phyloP scores from a whole-genome alignment of 805 yeast species.

The Candida sonorensis region DNA sequence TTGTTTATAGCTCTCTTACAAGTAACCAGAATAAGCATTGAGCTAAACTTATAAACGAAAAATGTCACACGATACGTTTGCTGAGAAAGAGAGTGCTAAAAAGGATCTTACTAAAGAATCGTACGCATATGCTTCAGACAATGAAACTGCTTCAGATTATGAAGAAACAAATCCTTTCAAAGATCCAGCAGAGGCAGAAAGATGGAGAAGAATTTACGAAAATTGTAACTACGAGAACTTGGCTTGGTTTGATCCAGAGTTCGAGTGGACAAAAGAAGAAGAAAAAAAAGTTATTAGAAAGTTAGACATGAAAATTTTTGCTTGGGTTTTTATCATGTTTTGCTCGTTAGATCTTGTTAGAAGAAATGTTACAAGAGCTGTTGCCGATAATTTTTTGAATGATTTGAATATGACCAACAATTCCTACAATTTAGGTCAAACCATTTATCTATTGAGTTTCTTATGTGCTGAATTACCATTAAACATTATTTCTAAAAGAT shows the following conservation, averaged over 20 bases:
- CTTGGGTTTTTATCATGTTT: constrained; percentile 35
- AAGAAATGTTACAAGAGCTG: constrained; percentile 37
- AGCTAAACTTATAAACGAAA: too few species aligned
- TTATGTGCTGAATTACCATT: constrained; percentile 36
- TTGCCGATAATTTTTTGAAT: constrained; percentile 35
- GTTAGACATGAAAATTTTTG: constrained; percentile 33
- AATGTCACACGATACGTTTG: too few species aligned
- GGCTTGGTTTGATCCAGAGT: constrained; percentile 28
- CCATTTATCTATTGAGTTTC: constrained; percentile 34
- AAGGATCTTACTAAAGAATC: too few species aligned
- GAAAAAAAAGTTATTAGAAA: constrained; percentile 20
- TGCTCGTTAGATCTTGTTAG: constrained; percentile 38
- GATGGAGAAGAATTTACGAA: constrained; percentile 28
- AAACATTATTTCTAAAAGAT: constrained; percentile 36
- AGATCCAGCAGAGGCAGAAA: constrained; percentile 28
- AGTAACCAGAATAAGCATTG: too few species aligned
- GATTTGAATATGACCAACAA: constrained; percentile 31
- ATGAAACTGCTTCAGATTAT: neutral
- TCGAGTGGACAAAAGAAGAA: constrained; percentile 30
- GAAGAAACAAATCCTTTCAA: constrained; percentile 12
- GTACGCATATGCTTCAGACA: too few species aligned
- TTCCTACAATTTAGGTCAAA: constrained; percentile 49
- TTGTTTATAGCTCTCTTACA: too few species aligned
- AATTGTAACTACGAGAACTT: constrained; percentile 29
- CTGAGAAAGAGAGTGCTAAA: too few species aligned